Base-by-base conservation (phyloP, 192 early-diverging fungal genomes). In the Gaertneriomyces sp. region DNA sequence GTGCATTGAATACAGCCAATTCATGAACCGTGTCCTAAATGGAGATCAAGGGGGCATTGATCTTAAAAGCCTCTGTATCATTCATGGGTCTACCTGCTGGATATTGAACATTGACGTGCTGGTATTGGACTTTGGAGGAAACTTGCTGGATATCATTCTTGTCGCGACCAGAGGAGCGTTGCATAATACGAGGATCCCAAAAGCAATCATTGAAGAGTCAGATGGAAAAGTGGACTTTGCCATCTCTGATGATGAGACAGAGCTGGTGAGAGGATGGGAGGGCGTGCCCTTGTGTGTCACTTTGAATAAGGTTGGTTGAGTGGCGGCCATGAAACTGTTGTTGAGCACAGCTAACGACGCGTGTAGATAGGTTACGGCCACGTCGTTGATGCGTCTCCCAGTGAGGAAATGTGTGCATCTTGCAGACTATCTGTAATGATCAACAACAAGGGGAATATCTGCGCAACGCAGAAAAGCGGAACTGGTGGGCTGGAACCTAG, bases 171-270 rank as follows among this genome's bases (percentile, higher is more conserved):
- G 93, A 8, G 96, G 91, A 0, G 95, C 96, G 20, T 76, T 99
- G n/a, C 75, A 79, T 71, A 90, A 94, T 66, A 94, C 96, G 12
- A 77, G 79, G 65, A 84, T 96, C 52, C 93, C 95, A 38, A 86
- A 90, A 45, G 90, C 89, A 19, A 81, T 85, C 4, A 86, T 98
- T 6, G 88, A 94, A 74, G 87, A 89, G 25, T 64, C 89, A 20
- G 84, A 93, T 67, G 93, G 91, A 0, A 81, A 87, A 60, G 78
- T 87, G 45, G 95, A 97, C 56, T 95, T 96, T 75, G 94, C 95
- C 38, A 85, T 96, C n/a, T 83, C 90, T 42, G 94, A 96, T 70
- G 93, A 95, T 46, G 92, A 90, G 59, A 89, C 91, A 40, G 87
- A 91, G 58, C 63, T 79, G 45, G 76, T 99, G 2, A 69, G 76